Evolutionary conservation across 177 flowering plant genomes (phyloP), one percentile per base, ranked within the genome.

Genomic region (Vitis hybrid): DNA sequence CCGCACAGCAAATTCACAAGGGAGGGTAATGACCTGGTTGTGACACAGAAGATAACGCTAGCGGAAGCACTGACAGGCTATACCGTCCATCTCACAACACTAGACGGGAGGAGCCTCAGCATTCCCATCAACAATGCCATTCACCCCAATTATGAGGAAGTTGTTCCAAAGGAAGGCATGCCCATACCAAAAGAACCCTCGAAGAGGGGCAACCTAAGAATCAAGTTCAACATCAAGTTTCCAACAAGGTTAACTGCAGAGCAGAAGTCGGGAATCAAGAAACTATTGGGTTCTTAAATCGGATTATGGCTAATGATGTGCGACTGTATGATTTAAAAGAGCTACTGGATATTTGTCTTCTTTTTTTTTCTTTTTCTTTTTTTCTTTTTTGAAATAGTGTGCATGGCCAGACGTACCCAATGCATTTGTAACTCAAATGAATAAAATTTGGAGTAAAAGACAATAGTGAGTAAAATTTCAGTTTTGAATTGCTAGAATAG

Each of bases 141-240:
- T 30, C 79, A 79, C 62, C 92, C 93, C 3, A 75, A 3, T 45
- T 82, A 91, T 50, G 93, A 88, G 65, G 91, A 91, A 74, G 81
- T 89, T 10, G 89, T 87, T 0, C 88, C 83, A 2, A 73, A 77
- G 55, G 93, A 91, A 76, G 97, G 97, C 1, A 91, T 91, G 97
- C 97, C 97, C 0, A 64, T 88, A 5, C 91, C 90, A 0, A 91
- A 89, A 73, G 92, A 91, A 5, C 91, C 91, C 0, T 70, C 88
- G 6, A 89, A 68, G 75, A 83, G 66, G 62, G 97, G 97, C 0
- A 88, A 87, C 73, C 64, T 91, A 66, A 85, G 89, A 68, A 88
- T 91, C 78, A 91, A 91, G 72, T 91, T 91, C 72, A 71, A 85
- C 61, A 82, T 91, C 75, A 86, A 83, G 56, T 91, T 91, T 67